phyloP scores from a whole-genome alignment of 495 filamentous ascomycete species.

The Talaromyces proteolyticus region DNA sequence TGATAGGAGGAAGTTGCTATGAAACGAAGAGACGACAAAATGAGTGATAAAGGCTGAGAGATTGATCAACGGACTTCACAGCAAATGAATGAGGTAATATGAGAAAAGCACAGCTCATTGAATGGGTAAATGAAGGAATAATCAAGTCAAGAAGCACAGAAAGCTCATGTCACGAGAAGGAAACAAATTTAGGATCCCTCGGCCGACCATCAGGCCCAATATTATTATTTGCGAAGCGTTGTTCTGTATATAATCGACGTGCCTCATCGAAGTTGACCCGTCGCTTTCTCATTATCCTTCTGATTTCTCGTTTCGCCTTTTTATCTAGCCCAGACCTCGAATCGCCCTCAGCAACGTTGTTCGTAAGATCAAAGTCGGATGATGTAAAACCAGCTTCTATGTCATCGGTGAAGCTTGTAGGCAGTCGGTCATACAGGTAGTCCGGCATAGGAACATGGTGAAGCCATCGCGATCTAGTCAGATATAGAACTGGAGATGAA shows the following conservation, averaged over 20 bases:
- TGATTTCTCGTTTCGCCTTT: slow-evolving; percentile 69
- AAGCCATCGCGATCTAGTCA: slow-evolving; percentile 74
- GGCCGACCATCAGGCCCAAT: slow-evolving; percentile 86
- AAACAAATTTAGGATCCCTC: slow-evolving; percentile 90
- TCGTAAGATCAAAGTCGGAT: slow-evolving; percentile 69
- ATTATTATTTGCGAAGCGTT: slow-evolving; percentile 75
- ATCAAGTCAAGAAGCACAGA: neutral
- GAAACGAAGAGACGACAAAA: neutral
- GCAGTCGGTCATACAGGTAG: slow-evolving; percentile 67
- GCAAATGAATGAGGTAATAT: neutral
- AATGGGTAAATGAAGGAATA: slow-evolving; percentile 3
- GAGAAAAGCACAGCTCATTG: neutral
- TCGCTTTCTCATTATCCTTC: slow-evolving; percentile 79
- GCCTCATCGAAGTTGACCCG: slow-evolving; percentile 86
- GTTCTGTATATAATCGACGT: slow-evolving; percentile 73
- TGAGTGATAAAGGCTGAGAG: neutral
- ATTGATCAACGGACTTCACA: no score
- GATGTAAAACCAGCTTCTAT: slow-evolving; percentile 81
- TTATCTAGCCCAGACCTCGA: slow-evolving; percentile 73
- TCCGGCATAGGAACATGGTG: slow-evolving; percentile 48
- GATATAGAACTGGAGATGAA: slow-evolving; percentile 52
- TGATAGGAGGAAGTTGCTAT: neutral
- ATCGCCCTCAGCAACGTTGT: slow-evolving; percentile 75
- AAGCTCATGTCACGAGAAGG: slow-evolving; percentile 59
- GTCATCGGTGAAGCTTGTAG: slow-evolving; percentile 68